Base-by-base conservation (phyloP, 306 rosid species). In the Fragaria nilgerrensis region DNA sequence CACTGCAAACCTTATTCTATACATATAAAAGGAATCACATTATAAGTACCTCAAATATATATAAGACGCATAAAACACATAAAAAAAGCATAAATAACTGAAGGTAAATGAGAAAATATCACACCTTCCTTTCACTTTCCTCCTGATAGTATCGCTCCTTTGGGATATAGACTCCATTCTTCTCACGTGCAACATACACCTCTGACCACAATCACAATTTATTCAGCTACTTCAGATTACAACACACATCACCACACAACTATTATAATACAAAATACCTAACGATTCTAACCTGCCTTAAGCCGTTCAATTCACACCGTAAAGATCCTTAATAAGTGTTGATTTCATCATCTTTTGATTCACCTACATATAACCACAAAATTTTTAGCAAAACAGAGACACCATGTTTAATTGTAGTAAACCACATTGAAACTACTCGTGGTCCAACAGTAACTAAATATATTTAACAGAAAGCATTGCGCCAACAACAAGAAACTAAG, bases 271-370 rank as follows among this genome's bases (percentile, higher is more conserved):
- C 61, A 76, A 77, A 78, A 45, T 56, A 59, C 75, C 27, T 19
- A 20, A 4, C 17, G 0, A 17, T 66, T 7, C 93, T 80, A 49
- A 92, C 97, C 98, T 68, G 90, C 88, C 75, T 96, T 96, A 49
- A 96, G 92, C 34, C 98, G 96, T 29, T 96, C 99, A 34, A 96
- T 96, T 91, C 92, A n/a, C 99, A 83, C 98, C 96, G 70, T 96
- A 96, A 64, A 96, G 97, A 82, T 96, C 99, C 85, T 96, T 96
- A 76, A 96, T 96, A 52, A 92, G 92, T 1, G 99, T 96, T 74
- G 98, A 84, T 83, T 96, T 96, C 99, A 96, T 96, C 99, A 96
- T 91, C 81, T 96, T 96, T 78, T 96, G 99, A 77, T 96, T 95
- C 72, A 95, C 90, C 98, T 95, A 68, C 75, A 72, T 27, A 41